Evolutionary conservation across 2,329 filamentous ascomycete species (phyloP).

Genomic region (Pyrenophora seminiperda): DNA sequence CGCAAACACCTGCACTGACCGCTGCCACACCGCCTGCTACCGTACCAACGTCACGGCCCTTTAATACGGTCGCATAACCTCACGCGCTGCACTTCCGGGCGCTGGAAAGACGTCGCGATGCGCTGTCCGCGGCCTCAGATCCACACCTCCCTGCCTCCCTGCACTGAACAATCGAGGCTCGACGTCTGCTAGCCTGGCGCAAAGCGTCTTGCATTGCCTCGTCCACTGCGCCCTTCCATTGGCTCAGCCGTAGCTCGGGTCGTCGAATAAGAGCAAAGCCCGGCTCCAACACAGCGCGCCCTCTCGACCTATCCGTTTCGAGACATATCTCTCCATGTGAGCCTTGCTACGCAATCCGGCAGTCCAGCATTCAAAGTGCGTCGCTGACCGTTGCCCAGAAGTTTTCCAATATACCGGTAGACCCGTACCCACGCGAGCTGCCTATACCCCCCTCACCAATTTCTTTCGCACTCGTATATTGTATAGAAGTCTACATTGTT

Average conservation of each 20-base stretch:
- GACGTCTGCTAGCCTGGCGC: conserved; percentile 44
- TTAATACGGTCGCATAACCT: conserved; percentile 42
- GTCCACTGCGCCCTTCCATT: conserved; percentile 39
- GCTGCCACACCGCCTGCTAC: conserved; percentile 46
- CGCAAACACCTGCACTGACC: conserved; percentile 46
- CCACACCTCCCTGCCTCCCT: conserved; percentile 40
- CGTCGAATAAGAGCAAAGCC: conserved; percentile 43
- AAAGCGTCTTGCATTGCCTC: conserved; percentile 40
- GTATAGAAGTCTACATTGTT: conserved; percentile 22
- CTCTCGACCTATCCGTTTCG: conserved; percentile 39
- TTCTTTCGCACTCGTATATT: conserved; percentile 6
- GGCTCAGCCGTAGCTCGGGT: conserved; percentile 29
- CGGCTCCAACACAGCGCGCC: conserved; percentile 31
- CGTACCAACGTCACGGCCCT: conserved; percentile 40
- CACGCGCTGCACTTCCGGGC: conserved; percentile 36
- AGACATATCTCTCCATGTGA: conserved; percentile 37
- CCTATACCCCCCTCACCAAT: conserved; percentile 34
- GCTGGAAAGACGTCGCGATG: conserved; percentile 46
- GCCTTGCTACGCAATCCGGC: conserved; percentile 30
- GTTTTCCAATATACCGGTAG: conserved; percentile 23
- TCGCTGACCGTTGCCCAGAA: conserved; percentile 38
- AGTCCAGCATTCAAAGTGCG: conserved; percentile 14
- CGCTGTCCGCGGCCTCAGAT: conserved; percentile 43
- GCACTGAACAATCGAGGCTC: conserved; percentile 38
- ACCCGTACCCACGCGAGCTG: conserved; percentile 23